Conservation (phyloP, 805 yeast genomes). For the Jamesozyma gamospora region DNA sequence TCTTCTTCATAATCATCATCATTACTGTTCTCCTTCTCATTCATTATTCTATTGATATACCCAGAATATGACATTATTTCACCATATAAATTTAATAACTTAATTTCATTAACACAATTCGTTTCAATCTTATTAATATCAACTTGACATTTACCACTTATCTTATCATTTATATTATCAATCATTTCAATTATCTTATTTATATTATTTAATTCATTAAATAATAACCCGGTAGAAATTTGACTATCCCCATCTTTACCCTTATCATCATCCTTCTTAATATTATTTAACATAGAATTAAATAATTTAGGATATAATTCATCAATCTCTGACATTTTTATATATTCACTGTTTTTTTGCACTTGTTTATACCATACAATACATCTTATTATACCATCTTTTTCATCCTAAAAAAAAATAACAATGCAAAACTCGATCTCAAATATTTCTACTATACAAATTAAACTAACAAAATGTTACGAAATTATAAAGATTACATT, state of each 20-base stretch:
- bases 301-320: slow-evolving; percentile 27
- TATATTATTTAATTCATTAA: slow-evolving; percentile 23
- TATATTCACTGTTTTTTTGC: too few species aligned
- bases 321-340: slow-evolving; percentile 9
- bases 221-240: slow-evolving; percentile 8
- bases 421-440: too few species aligned
- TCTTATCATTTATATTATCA: slow-evolving; percentile 15
- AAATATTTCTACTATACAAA: too few species aligned
- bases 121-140: slow-evolving; percentile 29
- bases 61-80: slow-evolving; percentile 53
- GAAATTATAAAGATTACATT: too few species aligned
- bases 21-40: slow-evolving; percentile 29
- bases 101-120: slow-evolving; percentile 40
- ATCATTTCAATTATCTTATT: slow-evolving; percentile 25
- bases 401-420: too few species aligned
- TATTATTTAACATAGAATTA: slow-evolving; percentile 23
- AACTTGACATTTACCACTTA: slow-evolving; percentile 14
- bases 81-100: slow-evolving; percentile 49
- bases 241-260: too few species aligned
- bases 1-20: slow-evolving; percentile 17
- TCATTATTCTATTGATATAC: slow-evolving; percentile 40
- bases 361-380: too few species aligned
- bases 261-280: slow-evolving; percentile 5
- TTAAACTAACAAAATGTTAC: too few species aligned
- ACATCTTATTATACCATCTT: too few species aligned